A percentile compares a stretch with the other conserved stretches of the same genome.
Evolutionary conservation across 2,329 filamentous ascomycete genomes (phyloP).

Genomic region (Hymenoscyphus fraxineus): DNA sequence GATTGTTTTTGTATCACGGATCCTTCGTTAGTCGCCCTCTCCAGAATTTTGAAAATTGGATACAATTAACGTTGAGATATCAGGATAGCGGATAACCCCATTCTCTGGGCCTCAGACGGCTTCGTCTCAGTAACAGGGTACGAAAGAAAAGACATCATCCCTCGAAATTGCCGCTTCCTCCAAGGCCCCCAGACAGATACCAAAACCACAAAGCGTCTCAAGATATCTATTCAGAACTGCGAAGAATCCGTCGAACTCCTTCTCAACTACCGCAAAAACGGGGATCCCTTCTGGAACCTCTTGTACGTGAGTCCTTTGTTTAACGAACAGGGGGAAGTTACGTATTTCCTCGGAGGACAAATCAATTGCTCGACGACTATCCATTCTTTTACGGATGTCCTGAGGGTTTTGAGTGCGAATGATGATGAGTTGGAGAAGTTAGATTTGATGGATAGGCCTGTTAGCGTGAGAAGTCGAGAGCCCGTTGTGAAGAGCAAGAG

Average conservation of each 20-base stretch:
- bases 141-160: conserved; percentile 43
- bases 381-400: conserved; percentile 46
- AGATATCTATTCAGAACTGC: conserved; percentile 39
- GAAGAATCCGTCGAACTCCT: conserved; percentile 48
- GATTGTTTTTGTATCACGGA: conserved; percentile 57
- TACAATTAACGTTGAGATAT: background rate
- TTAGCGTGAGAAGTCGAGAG: conserved; percentile 17
- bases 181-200: conserved; percentile 46
- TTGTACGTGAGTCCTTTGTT: conserved; percentile 51
- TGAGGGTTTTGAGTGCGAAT: conserved; percentile 44
- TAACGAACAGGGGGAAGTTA: conserved; percentile 44
- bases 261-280: conserved; percentile 49
- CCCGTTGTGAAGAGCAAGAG: conserved; percentile 15
- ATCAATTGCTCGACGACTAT: conserved; percentile 55
- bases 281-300: conserved; percentile 54
- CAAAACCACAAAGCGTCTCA: conserved; percentile 40
- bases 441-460: conserved; percentile 19
- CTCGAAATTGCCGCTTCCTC: conserved; percentile 48
- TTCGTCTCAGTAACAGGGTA: conserved; percentile 52
- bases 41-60: background rate
- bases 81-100: conserved; percentile 46
- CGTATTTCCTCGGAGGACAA: conserved; percentile 53
- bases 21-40: conserved; percentile 34
- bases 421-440: conserved; percentile 34
- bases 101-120: conserved; percentile 47